Evolutionary conservation across 208 protist species (phyloP).

Genomic region (Trypanosomatidae sp.): DNA sequence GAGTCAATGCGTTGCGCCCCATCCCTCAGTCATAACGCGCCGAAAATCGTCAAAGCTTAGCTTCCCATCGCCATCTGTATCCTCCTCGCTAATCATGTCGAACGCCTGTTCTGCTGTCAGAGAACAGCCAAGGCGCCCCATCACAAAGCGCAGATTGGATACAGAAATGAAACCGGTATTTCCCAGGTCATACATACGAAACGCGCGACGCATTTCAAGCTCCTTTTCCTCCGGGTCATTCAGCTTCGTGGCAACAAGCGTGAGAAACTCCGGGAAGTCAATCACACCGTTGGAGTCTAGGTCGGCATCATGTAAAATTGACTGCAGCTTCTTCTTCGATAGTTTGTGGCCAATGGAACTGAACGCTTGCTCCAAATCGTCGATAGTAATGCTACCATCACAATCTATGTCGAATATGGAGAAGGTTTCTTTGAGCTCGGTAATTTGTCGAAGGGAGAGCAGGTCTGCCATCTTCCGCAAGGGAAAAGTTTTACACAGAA

Average conservation of each 20-base stretch:
- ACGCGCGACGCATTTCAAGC: constrained; percentile 91
- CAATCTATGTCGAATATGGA: constrained; percentile 99
- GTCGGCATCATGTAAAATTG: constrained; percentile 98
- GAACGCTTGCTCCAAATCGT: constrained; percentile 99
- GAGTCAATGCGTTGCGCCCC: constrained; percentile 14
- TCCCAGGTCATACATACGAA: constrained; percentile 95
- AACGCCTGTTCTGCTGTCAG: constrained; percentile 90
- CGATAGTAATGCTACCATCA: constrained; percentile 98
- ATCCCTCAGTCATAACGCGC: constrained; percentile 72
- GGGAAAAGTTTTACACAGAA: not conserved
- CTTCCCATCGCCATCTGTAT: constrained; percentile 88
- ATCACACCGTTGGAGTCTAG: constrained; percentile 97
- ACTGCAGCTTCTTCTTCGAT: constrained; percentile 89
- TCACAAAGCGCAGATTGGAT: constrained; percentile 91
- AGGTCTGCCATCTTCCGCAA: constrained; percentile 80
- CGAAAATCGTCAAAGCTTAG: constrained; percentile 90
- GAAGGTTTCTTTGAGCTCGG: constrained; percentile 99
- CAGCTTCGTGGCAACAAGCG: constrained; percentile 85
- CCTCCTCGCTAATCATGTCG: constrained; percentile 92
- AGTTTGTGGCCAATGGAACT: constrained; percentile 98
- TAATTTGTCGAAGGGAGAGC: constrained; percentile 98
- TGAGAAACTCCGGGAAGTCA: constrained; percentile 98
- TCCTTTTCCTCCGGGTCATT: constrained; percentile 92
- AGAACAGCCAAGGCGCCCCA: constrained; percentile 92
- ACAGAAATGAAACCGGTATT: constrained; percentile 94